Conservation (phyloP, 2,329 filamentous ascomycete species). For the Corinectria fuckeliana region DNA sequence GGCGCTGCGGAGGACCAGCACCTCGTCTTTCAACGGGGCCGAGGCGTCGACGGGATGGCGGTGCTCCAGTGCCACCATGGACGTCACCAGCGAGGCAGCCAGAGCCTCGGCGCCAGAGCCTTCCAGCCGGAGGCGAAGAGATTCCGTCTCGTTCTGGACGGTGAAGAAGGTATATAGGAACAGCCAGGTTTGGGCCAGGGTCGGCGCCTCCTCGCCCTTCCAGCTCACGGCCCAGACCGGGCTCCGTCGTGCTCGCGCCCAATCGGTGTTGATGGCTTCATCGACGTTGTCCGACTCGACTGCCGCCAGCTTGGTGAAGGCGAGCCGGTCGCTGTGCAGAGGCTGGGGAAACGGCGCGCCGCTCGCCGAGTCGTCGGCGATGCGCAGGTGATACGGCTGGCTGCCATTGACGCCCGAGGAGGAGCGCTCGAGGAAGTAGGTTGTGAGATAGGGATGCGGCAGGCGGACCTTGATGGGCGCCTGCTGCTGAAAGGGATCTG, state of each 20-base stretch:
- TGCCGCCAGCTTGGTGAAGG: constrained; percentile 27
- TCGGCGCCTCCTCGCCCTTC: constrained; percentile 46
- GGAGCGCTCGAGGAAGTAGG: constrained; percentile 32
- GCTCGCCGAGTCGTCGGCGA: constrained; percentile 23
- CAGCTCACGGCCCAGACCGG: constrained; percentile 52
- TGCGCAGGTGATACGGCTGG: constrained; percentile 30
- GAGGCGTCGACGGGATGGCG: constrained; percentile 41
- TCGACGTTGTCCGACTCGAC: constrained; percentile 33
- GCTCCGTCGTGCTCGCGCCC: constrained; percentile 56
- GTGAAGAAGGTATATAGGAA: constrained; percentile 55
- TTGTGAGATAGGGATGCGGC: constrained; percentile 31
- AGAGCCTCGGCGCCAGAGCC: constrained; percentile 26
- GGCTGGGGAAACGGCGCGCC: constrained; percentile 29
- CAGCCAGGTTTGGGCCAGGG: constrained; percentile 56
- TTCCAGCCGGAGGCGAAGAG: constrained; percentile 31
- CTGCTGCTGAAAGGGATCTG: constrained; percentile 30
- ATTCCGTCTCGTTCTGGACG: constrained; percentile 29
- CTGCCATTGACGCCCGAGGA: constrained; percentile 20
- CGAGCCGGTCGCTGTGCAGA: constrained; percentile 29
- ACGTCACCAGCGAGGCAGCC: constrained; percentile 46
- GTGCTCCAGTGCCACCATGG: constrained; percentile 49
- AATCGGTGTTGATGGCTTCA: constrained; percentile 48
- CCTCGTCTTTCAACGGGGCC: constrained; percentile 44
- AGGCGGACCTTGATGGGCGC: constrained; percentile 53
- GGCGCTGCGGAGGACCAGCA: constrained; percentile 54